Percentiles rank a stretch among this genome's conserved stretches.
phyloP scores from a whole-genome alignment of 352 stramenopile genomes.

The Phytophthora brassicae region DNA sequence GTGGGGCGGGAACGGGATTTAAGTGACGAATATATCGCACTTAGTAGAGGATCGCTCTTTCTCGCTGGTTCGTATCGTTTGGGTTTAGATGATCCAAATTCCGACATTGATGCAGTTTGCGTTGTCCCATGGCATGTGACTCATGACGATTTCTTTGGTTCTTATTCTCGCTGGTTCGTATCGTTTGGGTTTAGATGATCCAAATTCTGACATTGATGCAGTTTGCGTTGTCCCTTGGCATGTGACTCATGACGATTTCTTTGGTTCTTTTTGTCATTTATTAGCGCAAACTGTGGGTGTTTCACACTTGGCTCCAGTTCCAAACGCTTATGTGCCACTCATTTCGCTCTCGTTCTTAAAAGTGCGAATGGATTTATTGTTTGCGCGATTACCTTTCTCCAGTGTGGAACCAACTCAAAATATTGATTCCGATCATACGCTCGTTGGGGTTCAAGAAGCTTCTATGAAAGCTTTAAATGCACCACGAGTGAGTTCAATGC shows the following conservation, averaged over 20 bases:
- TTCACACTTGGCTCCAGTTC: constrained; percentile 77
- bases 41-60: constrained; percentile 79
- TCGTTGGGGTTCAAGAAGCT: constrained; percentile 91
- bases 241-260: constrained; percentile 87
- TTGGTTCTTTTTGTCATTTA: constrained; percentile 68
- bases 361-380: constrained; percentile 92
- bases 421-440: constrained; percentile 86
- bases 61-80: constrained; percentile 88
- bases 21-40: constrained; percentile 68
- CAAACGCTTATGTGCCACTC: constrained; percentile 91
- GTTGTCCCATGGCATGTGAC: constrained; percentile 83
- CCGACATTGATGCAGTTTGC: constrained; percentile 85
- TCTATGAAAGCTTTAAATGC: constrained; percentile 96
- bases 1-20: constrained; percentile 67
- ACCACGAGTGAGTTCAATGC: constrained; percentile 94
- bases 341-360: constrained; percentile 90
- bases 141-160: constrained; percentile 87
- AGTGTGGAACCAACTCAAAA: constrained; percentile 73
- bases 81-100: constrained; percentile 77
- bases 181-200: constrained; percentile 79
- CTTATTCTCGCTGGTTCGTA: constrained; percentile 89
- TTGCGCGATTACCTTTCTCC: constrained; percentile 73
- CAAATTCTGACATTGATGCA: constrained; percentile 81
- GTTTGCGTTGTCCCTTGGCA: constrained; percentile 84
- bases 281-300: constrained; percentile 68